Base-by-base conservation (phyloP, 1,284 basidiomycete genomes). In the Neolentinus lepideus region DNA sequence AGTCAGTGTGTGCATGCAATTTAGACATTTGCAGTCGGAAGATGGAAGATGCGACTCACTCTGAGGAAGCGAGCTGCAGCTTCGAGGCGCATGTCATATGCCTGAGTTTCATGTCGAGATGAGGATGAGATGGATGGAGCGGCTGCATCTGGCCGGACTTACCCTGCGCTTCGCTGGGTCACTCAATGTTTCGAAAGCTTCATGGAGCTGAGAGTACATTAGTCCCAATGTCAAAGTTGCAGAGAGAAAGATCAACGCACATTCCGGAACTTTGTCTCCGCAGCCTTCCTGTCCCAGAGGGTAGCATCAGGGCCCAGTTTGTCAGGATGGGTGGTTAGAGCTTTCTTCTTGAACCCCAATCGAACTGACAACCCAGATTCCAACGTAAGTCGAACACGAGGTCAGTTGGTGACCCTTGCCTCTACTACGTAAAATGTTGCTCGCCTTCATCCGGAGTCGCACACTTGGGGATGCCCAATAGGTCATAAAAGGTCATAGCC, bases 171-270 rank as follows among this genome's bases (percentile, higher is more conserved):
- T 25, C 27, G 14, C 24, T 25, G 47, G 47, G 24, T 50, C 47
- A 21, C 47, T 50, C 27, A 50, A 21, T 16, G 27, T 50, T 21
- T 50, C 47, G 47, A 50, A 50, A 26, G 47, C 47, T 50, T 50
- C 47, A 22, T 50, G 27, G 6, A 50, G 22, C 47, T 50, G 47
- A 4, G 12, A 24, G 22, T 10, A 11, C 27, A 29, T 50, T 26
- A 50, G 27, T 12, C 47, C n/a, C 4, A n/a, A 4, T 50, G 47
- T 25, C 24, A 50, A 16, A 50, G 12, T 8, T 43, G 8, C 3
- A 43, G 14, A 24, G 6, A 50, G 14, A n/a, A 3, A 26, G 47
- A 50, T 26, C 22, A 25, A 24, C 47, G 24, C 25, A 50, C 47
- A 12, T 50, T 29, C 9, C 47, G 47, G 27, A 50, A 50, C 47